Conservation (phyloP, 1,139 yeast species). For the Starmera stellimalicola region DNA sequence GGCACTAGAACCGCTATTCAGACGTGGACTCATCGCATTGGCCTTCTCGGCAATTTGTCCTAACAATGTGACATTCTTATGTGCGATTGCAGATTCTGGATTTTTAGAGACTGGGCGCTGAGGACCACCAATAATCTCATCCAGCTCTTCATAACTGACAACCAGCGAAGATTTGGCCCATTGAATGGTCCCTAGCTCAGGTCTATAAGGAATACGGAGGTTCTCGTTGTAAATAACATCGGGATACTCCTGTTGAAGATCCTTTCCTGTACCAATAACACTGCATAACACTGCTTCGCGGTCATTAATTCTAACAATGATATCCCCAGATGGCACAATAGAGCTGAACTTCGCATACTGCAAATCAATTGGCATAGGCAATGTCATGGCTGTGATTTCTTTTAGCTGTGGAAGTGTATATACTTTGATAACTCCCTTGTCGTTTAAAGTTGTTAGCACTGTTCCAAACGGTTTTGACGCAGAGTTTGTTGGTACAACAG, state of each 20-base stretch:
- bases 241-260: constrained; percentile 20
- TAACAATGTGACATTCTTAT: constrained; percentile 38
- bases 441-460: constrained; percentile 31
- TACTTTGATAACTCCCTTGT: constrained; percentile 32
- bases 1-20: constrained; percentile 6
- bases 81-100: constrained; percentile 48
- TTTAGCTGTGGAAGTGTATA: constrained; percentile 45
- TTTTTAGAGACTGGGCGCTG: constrained; percentile 44
- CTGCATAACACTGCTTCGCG: constrained; percentile 49
- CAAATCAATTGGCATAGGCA: constrained; percentile 34
- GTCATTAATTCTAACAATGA: constrained; percentile 48
- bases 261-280: constrained; percentile 27
- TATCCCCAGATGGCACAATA: constrained; percentile 64
- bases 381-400: constrained; percentile 32
- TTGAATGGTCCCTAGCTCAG: constrained; percentile 68
- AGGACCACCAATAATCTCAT: constrained; percentile 50
- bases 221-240: constrained; percentile 53
- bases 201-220: constrained; percentile 65
- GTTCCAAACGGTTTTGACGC: constrained; percentile 28
- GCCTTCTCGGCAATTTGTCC: constrained; percentile 11
- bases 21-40: not conserved
- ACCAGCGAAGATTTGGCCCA: constrained; percentile 78
- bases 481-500: constrained; percentile 28
- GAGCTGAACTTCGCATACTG: constrained; percentile 32
- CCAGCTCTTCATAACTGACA: constrained; percentile 50